Base-by-base conservation (phyloP, 352 stramenopile species). In the Phytophthora crassamura region DNA sequence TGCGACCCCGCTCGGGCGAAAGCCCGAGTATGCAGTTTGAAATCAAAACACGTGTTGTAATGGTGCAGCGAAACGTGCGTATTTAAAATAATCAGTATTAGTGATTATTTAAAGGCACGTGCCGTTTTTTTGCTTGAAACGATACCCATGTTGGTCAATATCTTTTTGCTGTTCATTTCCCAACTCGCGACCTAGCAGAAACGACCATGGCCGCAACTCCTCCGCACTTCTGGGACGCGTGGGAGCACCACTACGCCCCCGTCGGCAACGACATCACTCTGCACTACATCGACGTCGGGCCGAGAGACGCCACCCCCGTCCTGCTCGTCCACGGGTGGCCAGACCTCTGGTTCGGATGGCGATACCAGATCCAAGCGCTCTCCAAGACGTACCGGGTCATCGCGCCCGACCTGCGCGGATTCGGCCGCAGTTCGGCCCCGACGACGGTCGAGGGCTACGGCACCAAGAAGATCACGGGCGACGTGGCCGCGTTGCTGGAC, bases 271-370 rank as follows among this genome's bases (percentile, higher is more conserved):
- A 65, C 33, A 69, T 86, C 43, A 74, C 55, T 2, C 52, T 91
- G 10, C 83, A 90, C 71, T 91, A 82, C 65, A 72, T 91, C 49
- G 76, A 89, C 41, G 80, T 81, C 6, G 80, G 80, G 4, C 80
- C 77, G 18, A 52, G 59, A 8, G 76, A 88, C 40, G 80, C 64
- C 47, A 67, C 78, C 34, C 74, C 80, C 7, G 51, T 91, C 28
- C 70, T 91, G 48, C 75, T 91, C 48, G 74, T 90, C 20, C 83
- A 91, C 64, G 83, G 83, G 5, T 91, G 78, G 75, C 83, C 83
- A 18, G 83, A 91, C 49, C 58, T 91, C 32, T 91, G 78, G 82
- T 91, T 87, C 52, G 82, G 78, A 9, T 89, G 82, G 80, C 77
- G 77, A 35, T 72, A 80, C 64, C 81, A 90, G 55, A 88, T 90